Base-by-base conservation (phyloP, 345 rosid genomes). In the Acer negundo region DNA sequence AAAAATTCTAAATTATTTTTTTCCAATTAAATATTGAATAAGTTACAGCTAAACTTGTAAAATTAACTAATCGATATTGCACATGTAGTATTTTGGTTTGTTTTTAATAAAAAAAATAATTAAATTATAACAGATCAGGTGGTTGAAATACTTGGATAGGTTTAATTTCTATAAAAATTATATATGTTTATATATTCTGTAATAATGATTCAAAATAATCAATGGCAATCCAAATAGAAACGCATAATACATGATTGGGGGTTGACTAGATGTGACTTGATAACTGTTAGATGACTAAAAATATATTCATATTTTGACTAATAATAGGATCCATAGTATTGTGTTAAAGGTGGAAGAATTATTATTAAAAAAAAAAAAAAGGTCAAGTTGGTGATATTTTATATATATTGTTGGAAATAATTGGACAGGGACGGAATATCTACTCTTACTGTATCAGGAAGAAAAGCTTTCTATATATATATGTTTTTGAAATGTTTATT, bases 161-260 rank as follows among this genome's bases (percentile, higher is more conserved):
- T 16, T 53, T 16, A 53, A 1, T 53, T 53, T 53, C 58, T 53
- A 16, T 53, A 53, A 28, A 26, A 53, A 53, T 53, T 53, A 53
- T 46, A 46, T 46, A 46, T 46, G 2, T 46, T 0, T 46, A 46
- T 46, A 9, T 46, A 2, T 46, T 8, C 2, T 49, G 55, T 19
- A 49, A 49, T 11, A 15, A 49, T 11, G 3, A 13, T 20, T 20
- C 8, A 58, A 58, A 58, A 7, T 58, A 8, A 58, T n/a, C 20
- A 58, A 1, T 7, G 20, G 62, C 23, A 17, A 58, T 58, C 22
- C 20, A 59, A 59, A 22, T 59, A 22, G 63, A 59, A 58, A 9
- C 63, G 20, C 26, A 59, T 20, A 67, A 67, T 40, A 46, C 28
- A 67, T 67, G 70, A 72, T 72, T 72, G 47, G 64, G 2, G 64